A percentile compares a stretch with the other conserved stretches of the same genome.
Conservation (phyloP, 1,139 yeast species). For the Lodderomyces metapsilosis region DNA sequence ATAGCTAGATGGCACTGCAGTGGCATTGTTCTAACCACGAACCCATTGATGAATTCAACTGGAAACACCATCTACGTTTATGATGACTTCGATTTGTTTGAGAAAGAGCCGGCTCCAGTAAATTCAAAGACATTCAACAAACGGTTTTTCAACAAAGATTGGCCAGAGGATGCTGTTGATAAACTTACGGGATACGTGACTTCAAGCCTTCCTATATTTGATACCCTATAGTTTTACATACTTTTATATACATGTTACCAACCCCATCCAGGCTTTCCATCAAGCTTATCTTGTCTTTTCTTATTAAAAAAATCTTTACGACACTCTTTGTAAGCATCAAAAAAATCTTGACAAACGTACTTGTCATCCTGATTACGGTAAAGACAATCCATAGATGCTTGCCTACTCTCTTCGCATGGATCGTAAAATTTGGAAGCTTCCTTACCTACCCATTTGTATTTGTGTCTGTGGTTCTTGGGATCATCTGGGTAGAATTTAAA, state of each 20-base stretch:
- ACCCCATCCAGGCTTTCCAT: constrained; percentile 50
- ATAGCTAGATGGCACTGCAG: constrained; percentile 7
- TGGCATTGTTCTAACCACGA: constrained; percentile 10
- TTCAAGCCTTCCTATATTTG: constrained; percentile 5
- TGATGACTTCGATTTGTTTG: constrained; percentile 16
- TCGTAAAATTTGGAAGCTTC: constrained; percentile 85
- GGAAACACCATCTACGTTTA: constrained; percentile 12
- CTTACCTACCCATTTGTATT: constrained; percentile 60
- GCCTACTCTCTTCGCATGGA: constrained; percentile 88
- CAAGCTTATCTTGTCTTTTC: constrained; percentile 34
- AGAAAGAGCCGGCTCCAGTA: constrained; percentile 9
- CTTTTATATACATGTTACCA: constrained; percentile 17
- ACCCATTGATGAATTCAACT: constrained; percentile 5
- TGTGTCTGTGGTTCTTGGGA: constrained; percentile 62
- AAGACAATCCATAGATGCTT: constrained; percentile 81
- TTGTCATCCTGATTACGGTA: constrained; percentile 72
- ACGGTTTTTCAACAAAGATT: not conserved
- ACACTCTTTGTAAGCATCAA: constrained; percentile 91
- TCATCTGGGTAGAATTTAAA: constrained; percentile 82
- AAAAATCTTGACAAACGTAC: constrained; percentile 77
- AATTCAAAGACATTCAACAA: constrained; percentile 12
- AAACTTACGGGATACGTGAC: constrained; percentile 5
- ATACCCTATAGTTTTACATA: constrained; percentile 7
- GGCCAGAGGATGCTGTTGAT: not conserved
- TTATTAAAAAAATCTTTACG: constrained; percentile 71